These are phyloP conservation scores for Plasmopara muralis DNA, from an alignment of 352 stramenopile genomes.

Conservation along the genomic window DNA sequence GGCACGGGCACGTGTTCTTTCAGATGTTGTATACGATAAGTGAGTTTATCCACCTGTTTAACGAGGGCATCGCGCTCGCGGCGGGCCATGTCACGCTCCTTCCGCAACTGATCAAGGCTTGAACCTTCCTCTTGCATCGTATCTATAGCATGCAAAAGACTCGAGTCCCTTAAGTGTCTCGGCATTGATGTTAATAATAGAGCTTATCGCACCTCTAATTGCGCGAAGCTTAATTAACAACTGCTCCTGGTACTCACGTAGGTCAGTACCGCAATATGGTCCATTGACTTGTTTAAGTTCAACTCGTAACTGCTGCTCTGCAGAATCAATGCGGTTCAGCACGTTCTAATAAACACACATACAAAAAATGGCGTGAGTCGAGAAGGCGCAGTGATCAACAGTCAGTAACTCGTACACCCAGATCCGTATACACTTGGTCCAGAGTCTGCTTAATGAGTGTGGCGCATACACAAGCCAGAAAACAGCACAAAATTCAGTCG, in stretches of 20 bases:
- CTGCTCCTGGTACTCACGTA: slow-evolving; percentile 64
- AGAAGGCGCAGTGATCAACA: neutral
- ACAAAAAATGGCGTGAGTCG: slow-evolving; percentile 1
- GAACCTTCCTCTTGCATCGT: slow-evolving; percentile 58
- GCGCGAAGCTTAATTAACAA: slow-evolving; percentile 51
- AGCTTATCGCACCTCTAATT: slow-evolving; percentile 33
- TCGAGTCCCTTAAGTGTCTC: neutral
- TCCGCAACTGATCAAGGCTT: slow-evolving; percentile 50
- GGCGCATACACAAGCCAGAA: no score
- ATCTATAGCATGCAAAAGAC: slow-evolving; percentile 24
- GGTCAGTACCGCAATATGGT: slow-evolving; percentile 49
- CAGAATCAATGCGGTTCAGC: slow-evolving; percentile 35
- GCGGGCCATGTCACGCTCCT: slow-evolving; percentile 52
- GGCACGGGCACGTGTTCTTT: slow-evolving; percentile 60
- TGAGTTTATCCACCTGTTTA: slow-evolving; percentile 76
- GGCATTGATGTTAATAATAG: neutral
- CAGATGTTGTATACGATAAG: slow-evolving; percentile 71
- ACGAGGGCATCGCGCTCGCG: slow-evolving; percentile 50
- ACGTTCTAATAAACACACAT: slow-evolving; percentile 29
- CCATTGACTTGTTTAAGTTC: slow-evolving; percentile 37
- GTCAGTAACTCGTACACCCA: slow-evolving; percentile 18
- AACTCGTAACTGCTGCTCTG: slow-evolving; percentile 38
- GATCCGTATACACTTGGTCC: slow-evolving; percentile 28
- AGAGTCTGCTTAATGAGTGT: slow-evolving; percentile 9
- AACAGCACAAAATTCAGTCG: no score